Conservation (phyloP, 352 stramenopile species). For the Lagenidium giganteum region DNA sequence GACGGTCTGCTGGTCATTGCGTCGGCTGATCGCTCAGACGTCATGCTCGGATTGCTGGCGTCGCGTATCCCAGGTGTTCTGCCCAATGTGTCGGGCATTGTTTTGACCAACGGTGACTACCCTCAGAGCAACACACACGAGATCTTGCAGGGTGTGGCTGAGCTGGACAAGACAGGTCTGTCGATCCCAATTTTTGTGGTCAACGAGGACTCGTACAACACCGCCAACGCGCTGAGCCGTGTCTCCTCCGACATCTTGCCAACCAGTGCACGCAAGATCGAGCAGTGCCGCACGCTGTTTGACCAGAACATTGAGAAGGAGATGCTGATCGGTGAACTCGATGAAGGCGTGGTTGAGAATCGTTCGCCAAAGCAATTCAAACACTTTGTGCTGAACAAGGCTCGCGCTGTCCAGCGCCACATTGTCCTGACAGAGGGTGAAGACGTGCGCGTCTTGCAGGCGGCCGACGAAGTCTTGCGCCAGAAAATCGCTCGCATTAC, state of each 20-base stretch:
- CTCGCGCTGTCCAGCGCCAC: slow-evolving; percentile 57
- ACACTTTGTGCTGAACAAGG: slow-evolving; percentile 82
- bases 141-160: slow-evolving; percentile 62
- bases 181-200: slow-evolving; percentile 77
- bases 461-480: slow-evolving; percentile 65
- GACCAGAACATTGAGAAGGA: slow-evolving; percentile 64
- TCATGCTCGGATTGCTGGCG: slow-evolving; percentile 63
- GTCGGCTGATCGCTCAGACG: slow-evolving; percentile 64
- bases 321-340: slow-evolving; percentile 56
- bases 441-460: slow-evolving; percentile 77
- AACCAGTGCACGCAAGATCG: slow-evolving; percentile 64
- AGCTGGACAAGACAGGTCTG: slow-evolving; percentile 56
- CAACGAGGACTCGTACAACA: slow-evolving; percentile 58
- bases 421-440: slow-evolving; percentile 84
- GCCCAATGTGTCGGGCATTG: slow-evolving; percentile 60
- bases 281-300: slow-evolving; percentile 58
- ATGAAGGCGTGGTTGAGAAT: slow-evolving; percentile 52
- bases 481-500: slow-evolving; percentile 65
- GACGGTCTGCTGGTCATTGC: slow-evolving; percentile 75
- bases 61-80: slow-evolving; percentile 64
- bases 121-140: slow-evolving; percentile 69
- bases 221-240: slow-evolving; percentile 40
- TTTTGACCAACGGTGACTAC: slow-evolving; percentile 75
- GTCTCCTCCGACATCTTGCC: slow-evolving; percentile 69
- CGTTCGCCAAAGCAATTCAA: slow-evolving; percentile 82